These are phyloP conservation scores for Lathyrus tuberosus DNA, from an alignment of 306 rosid genomes.

Conservation along the genomic window DNA sequence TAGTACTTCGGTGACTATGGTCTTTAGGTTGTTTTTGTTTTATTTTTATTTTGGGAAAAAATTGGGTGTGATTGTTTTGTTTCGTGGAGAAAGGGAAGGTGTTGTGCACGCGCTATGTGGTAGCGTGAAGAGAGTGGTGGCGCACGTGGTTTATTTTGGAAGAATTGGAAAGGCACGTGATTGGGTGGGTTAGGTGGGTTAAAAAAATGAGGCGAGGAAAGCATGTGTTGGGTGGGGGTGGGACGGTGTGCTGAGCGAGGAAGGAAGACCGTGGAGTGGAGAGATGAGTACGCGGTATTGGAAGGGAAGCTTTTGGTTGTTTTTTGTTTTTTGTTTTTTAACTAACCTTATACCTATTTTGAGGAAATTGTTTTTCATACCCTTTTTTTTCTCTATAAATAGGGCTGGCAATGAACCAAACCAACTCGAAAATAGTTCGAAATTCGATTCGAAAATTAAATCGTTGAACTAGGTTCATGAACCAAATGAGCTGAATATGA, in stretches of 20 bases:
- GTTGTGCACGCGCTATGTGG: conserved; percentile 9
- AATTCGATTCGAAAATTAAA: no score
- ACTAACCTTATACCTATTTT: no score
- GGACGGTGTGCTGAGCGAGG: background rate
- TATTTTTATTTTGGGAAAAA: background rate
- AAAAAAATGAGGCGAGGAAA: conserved; percentile 15
- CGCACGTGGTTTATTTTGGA: conserved; percentile 35
- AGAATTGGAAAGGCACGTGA: conserved; percentile 36
- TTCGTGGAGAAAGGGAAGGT: conserved; percentile 27
- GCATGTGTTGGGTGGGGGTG: conserved; percentile 8
- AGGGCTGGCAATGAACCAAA: no score
- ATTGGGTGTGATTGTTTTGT: background rate
- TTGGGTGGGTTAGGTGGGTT: conserved; percentile 6
- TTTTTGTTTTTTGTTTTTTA: background rate
- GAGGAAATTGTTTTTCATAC: no score
- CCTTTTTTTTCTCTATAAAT: no score
- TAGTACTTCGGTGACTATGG: conserved; percentile 13
- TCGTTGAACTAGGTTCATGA: no score
- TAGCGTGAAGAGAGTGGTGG: background rate
- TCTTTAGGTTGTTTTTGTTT: background rate
- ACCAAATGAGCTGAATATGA: no score
- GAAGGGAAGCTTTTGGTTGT: background rate
- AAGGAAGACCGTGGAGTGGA: background rate
- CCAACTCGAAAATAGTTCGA: no score
- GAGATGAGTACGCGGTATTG: background rate